phyloP scores from a whole-genome alignment of 192 early-diverging fungal species.

The Linnemannia zychae region DNA sequence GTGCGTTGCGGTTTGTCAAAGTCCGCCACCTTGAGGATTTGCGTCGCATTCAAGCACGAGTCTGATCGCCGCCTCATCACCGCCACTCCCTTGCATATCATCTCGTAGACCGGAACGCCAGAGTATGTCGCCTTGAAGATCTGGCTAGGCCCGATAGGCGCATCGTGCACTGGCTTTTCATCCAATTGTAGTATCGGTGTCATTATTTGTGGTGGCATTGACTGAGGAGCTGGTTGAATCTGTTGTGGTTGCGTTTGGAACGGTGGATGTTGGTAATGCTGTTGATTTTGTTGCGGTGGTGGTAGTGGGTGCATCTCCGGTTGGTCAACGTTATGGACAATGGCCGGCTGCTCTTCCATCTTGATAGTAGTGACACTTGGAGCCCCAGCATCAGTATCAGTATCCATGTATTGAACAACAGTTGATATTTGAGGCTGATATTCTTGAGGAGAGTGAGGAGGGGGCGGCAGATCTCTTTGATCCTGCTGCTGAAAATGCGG shows the following conservation, averaged over 20 bases:
- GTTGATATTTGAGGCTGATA: not conserved
- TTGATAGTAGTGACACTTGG: not conserved
- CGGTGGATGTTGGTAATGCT: not conserved
- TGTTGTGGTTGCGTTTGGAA: not conserved
- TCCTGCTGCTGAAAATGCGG: not conserved
- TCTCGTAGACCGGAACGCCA: slow-evolving; percentile 95
- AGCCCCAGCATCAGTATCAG: not conserved
- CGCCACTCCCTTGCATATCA: slow-evolving; percentile 81
- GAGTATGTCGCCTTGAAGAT: slow-evolving; percentile 95
- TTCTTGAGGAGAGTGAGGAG: not conserved
- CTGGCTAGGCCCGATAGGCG: slow-evolving; percentile 30
- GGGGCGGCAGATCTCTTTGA: not conserved
- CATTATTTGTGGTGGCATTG: not conserved
- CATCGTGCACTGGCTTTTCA: not conserved
- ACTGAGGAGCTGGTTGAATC: not conserved
- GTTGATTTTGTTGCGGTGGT: not conserved
- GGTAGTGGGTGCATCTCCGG: not conserved
- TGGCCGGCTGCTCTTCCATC: not conserved
- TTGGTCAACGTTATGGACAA: not conserved
- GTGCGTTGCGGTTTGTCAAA: slow-evolving; percentile 94
- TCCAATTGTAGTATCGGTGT: not conserved
- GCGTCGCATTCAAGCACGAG: slow-evolving; percentile 96
- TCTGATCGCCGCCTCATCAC: slow-evolving; percentile 89
- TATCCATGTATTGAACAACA: not conserved
- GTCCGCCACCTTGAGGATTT: slow-evolving; percentile 96